Evolutionary conservation across 23 red algal genomes (phyloP).

Genomic region (Cyanidium caldarium): DNA sequence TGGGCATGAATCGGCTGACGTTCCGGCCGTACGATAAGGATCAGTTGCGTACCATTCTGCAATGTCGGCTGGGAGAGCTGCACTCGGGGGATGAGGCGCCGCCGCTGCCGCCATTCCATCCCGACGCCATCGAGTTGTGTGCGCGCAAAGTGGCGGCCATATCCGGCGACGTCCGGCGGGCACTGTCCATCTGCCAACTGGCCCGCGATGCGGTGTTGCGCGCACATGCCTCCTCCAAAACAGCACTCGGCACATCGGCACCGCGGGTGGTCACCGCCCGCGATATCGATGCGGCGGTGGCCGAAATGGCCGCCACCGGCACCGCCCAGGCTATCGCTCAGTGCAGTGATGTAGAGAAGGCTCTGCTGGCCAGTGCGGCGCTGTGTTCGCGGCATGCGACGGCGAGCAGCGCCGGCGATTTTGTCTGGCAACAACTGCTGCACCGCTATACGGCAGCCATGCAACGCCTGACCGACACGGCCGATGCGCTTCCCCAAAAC

Average conservation of each 20-base stretch:
- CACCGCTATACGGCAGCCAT: not conserved
- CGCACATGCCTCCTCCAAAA: not conserved
- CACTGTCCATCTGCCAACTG: slow-evolving; percentile 20
- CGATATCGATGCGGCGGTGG: not conserved
- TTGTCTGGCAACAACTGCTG: not conserved
- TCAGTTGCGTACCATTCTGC: slow-evolving; percentile 57
- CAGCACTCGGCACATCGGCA: not conserved
- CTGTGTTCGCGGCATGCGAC: not conserved
- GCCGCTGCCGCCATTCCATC: not conserved
- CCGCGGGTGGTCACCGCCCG: not conserved
- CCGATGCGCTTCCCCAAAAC: too few relatives aligned
- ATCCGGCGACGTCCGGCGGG: slow-evolving; percentile 75
- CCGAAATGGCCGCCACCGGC: not conserved
- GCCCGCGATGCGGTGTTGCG: not conserved
- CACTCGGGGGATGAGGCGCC: not conserved
- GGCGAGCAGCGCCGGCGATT: not conserved
- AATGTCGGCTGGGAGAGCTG: slow-evolving; percentile 8
- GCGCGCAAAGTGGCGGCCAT: slow-evolving; percentile 56
- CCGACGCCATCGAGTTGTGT: slow-evolving; percentile 39
- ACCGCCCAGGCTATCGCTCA: not conserved
- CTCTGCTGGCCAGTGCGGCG: not conserved
- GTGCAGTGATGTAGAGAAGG: not conserved
- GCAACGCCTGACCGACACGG: not conserved
- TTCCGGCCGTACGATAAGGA: slow-evolving; percentile 61
- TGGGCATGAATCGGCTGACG: slow-evolving; percentile 57